phyloP scores from a whole-genome alignment of 345 rosid genomes.

The Pugionium dolabratum region DNA sequence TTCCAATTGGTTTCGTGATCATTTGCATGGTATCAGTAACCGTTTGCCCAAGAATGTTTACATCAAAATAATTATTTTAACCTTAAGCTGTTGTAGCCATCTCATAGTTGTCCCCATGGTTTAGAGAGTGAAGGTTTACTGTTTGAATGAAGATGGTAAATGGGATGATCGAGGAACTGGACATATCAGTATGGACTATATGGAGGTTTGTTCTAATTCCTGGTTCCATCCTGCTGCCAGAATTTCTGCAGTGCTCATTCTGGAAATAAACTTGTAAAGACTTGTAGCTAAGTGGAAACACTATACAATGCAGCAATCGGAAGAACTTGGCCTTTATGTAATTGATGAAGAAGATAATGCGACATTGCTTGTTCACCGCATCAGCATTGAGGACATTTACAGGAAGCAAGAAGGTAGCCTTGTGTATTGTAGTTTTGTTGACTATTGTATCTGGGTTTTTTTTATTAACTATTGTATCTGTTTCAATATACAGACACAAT shows the following conservation, averaged over 20 bases:
- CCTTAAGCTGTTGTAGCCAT: not conserved
- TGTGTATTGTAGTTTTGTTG: constrained; percentile 18
- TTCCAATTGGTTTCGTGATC: not conserved
- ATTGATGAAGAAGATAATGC: constrained; percentile 84
- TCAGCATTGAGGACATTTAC: constrained; percentile 77
- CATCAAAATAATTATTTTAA: not conserved
- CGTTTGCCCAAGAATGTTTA: not conserved
- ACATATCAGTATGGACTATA: constrained; percentile 70
- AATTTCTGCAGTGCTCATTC: not conserved
- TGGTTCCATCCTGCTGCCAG: constrained; percentile 10
- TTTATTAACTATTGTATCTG: constrained; percentile 5
- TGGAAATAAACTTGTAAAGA: constrained; percentile 7
- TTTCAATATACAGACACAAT: constrained; percentile 60
- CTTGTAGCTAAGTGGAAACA: constrained; percentile 38
- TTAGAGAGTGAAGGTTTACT: constrained; percentile 92
- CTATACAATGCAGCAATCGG: constrained; percentile 61
- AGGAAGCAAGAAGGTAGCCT: constrained; percentile 85
- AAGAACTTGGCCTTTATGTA: constrained; percentile 74
- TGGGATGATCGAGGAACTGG: constrained; percentile 99
- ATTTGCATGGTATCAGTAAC: not conserved
- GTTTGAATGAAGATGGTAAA: constrained; percentile 69
- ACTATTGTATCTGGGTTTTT: not conserved
- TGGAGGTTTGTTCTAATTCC: constrained; percentile 61
- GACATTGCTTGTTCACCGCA: constrained; percentile 75
- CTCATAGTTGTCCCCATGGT: constrained; percentile 5